Evolutionary conservation across 768 basidiomycete genomes (phyloP), one percentile per base, ranked within the genome.

Genomic region (Pisolithus sp.): DNA sequence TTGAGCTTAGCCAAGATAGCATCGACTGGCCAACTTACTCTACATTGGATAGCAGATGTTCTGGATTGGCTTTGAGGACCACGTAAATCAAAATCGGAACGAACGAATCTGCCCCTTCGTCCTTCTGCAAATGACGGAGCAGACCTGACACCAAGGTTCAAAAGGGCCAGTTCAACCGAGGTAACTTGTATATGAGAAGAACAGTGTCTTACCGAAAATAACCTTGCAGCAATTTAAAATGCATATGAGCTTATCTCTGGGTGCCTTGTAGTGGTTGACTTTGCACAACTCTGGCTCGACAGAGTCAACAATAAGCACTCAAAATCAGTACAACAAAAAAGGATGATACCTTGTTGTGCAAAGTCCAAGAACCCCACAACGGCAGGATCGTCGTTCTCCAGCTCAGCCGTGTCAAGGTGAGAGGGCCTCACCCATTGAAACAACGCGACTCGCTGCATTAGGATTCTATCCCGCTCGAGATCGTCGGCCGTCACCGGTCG

Each of bases 191-290:
- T 53, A 49, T 50, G 48, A 57, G 48, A 58, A 34, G 56, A 58
- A 36, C 56, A 43, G 36, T 12, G 24, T 68, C 86, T 54, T 57
- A 93, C 95, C 96, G 62, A 96, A 98, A 59, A 99, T 98, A 68
- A 99, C 93, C 73, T 99, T 99, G 82, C 94, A 99, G 68, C 84
- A 89, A 64, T 99, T 99, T 46, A 98, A 71, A 37, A 98, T 88
- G 68, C 96, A 98, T 50, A 99, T 98, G 48, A 98, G 74, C 71
- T 99, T 99, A 69, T 99, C 96, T 40, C 96, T 79, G 7, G 96
- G 96, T 9, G 96, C 96, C 68, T 98, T 98, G 75, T 98, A 99
- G 65, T 97, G 93, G 62, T 96, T 98, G 55, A 99, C 86, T 76
- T 97, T 98, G 59, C 93, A 68, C 40, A 99, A 74, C 68, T 99